phyloP scores from a whole-genome alignment of 2,329 filamentous ascomycete species.

The Fusarium chlamydosporum region DNA sequence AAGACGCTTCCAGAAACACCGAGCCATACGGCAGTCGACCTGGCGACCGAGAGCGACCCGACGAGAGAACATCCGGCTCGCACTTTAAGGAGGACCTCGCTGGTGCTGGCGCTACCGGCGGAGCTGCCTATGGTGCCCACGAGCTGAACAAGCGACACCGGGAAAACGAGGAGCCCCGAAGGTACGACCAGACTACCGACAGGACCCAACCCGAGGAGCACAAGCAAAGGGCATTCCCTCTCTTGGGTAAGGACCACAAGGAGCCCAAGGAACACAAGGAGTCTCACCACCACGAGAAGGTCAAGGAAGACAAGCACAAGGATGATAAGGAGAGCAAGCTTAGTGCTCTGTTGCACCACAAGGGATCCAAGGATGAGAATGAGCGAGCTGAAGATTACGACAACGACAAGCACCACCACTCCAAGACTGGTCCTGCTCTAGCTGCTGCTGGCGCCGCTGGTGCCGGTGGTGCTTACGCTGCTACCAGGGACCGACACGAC shows the following conservation, averaged over 20 bases:
- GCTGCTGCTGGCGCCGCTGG: slow-evolving; percentile 41
- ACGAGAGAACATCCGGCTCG: slow-evolving; percentile 14
- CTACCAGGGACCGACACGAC: slow-evolving; percentile 21
- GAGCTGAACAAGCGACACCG: slow-evolving; percentile 19
- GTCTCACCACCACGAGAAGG: slow-evolving; percentile 4
- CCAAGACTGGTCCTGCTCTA: slow-evolving; percentile 30
- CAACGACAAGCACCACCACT: slow-evolving; percentile 16
- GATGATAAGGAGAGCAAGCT: slow-evolving; percentile 33
- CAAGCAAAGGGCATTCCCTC: slow-evolving; percentile 34
- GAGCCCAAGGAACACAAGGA: slow-evolving; percentile 8
- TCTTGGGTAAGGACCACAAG: slow-evolving; percentile 26
- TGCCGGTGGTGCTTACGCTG: slow-evolving; percentile 32
- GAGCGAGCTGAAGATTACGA: not conserved
- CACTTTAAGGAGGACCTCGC: slow-evolving; percentile 24
- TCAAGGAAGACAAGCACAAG: slow-evolving; percentile 32
- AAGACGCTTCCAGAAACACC: slow-evolving; percentile 7
- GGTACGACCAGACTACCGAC: not conserved
- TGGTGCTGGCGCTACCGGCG: slow-evolving; percentile 8
- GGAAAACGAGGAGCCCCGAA: not conserved
- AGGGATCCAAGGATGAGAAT: slow-evolving; percentile 18
- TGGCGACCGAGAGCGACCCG: not conserved
- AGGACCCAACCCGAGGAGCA: slow-evolving; percentile 18
- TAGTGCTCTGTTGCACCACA: slow-evolving; percentile 25
- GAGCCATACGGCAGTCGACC: slow-evolving; percentile 15
- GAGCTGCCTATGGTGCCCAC: slow-evolving; percentile 19